Percentiles rank a stretch among this genome's conserved stretches.
phyloP scores from a whole-genome alignment of 2,329 filamentous ascomycete species.

The Hypoxylon sp. region DNA sequence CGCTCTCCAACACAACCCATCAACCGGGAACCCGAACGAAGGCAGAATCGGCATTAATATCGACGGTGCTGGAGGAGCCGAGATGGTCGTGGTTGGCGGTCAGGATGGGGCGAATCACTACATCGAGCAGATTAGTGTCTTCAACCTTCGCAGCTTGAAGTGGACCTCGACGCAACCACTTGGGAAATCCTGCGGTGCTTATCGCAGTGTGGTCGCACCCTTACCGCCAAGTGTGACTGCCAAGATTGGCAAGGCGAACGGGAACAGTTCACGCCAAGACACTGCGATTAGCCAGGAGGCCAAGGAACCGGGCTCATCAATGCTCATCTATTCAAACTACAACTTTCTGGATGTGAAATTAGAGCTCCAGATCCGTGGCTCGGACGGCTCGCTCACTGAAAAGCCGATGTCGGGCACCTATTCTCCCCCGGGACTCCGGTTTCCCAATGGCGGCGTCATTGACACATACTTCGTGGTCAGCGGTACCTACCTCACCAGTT shows the following conservation, averaged over 20 bases:
- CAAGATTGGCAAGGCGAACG: constrained; percentile 73
- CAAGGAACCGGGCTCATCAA: constrained; percentile 73
- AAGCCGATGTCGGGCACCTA: constrained; percentile 89
- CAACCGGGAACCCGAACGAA: constrained; percentile 85
- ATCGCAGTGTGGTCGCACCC: constrained; percentile 93
- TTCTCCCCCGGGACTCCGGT: constrained; percentile 91
- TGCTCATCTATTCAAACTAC: constrained; percentile 99
- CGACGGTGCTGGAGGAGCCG: constrained; percentile 90
- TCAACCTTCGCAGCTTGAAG: constrained; percentile 93
- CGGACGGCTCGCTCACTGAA: constrained; percentile 86
- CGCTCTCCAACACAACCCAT: constrained; percentile 89
- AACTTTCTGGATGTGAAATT: constrained; percentile 98
- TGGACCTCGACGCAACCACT: constrained; percentile 92
- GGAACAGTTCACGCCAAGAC: constrained; percentile 58
- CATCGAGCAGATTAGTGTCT: constrained; percentile 98
- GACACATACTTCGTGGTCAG: constrained; percentile 98
- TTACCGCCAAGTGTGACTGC: constrained; percentile 74
- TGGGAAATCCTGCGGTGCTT: constrained; percentile 94
- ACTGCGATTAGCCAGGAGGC: constrained; percentile 65
- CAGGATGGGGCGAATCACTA: constrained; percentile 99
- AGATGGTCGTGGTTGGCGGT: constrained; percentile 97
- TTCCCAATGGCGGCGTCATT: constrained; percentile 95
- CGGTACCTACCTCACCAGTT: constrained; percentile 96
- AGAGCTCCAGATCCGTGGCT: constrained; percentile 87
- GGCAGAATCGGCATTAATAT: constrained; percentile 89